Percentiles rank a stretch among this genome's conserved stretches.
Conservation (phyloP, 768 basidiomycete genomes). For the Asterophora lycoperdoides region DNA sequence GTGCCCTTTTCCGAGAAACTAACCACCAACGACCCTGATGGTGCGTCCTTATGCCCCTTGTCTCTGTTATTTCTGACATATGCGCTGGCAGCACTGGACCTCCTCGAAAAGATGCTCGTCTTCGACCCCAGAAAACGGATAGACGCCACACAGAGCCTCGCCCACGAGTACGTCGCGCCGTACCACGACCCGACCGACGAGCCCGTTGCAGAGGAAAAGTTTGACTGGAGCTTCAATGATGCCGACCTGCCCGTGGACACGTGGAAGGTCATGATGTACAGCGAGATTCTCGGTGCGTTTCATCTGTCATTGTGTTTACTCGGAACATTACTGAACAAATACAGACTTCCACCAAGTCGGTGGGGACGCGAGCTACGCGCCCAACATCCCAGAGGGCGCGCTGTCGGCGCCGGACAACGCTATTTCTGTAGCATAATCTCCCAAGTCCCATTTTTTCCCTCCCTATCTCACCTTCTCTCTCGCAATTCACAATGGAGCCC, state of each 20-base stretch:
- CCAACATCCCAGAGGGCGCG: conserved; percentile 62
- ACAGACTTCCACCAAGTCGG: conserved; percentile 81
- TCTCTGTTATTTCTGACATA: conserved; percentile 2
- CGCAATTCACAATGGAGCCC: not conserved
- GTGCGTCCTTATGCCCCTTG: conserved; percentile 37
- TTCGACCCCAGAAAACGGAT: conserved; percentile 98
- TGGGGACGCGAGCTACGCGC: conserved; percentile 36
- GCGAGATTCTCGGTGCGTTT: conserved; percentile 85
- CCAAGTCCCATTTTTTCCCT: too few species aligned
- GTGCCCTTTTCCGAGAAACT: conserved; percentile 95
- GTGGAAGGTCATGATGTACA: conserved; percentile 99
- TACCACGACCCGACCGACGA: conserved; percentile 99
- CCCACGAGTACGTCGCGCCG: conserved; percentile 91
- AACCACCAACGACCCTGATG: conserved; percentile 79
- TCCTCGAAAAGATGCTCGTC: conserved; percentile 98
- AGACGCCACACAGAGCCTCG: conserved; percentile 85
- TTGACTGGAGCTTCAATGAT: conserved; percentile 99
- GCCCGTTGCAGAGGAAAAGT: conserved; percentile 87
- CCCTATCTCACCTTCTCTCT: too few species aligned
- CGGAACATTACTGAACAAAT: not conserved
- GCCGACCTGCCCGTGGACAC: conserved; percentile 97
- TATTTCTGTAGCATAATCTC: conserved; percentile 7
- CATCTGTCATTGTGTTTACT: too few species aligned
- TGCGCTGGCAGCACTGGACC: conserved; percentile 88
- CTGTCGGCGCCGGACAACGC: conserved; percentile 55